A percentile compares a stretch with the other conserved stretches of the same genome.
Evolutionary conservation across 768 basidiomycete genomes (phyloP).

Genomic region (Boletus bicolor): DNA sequence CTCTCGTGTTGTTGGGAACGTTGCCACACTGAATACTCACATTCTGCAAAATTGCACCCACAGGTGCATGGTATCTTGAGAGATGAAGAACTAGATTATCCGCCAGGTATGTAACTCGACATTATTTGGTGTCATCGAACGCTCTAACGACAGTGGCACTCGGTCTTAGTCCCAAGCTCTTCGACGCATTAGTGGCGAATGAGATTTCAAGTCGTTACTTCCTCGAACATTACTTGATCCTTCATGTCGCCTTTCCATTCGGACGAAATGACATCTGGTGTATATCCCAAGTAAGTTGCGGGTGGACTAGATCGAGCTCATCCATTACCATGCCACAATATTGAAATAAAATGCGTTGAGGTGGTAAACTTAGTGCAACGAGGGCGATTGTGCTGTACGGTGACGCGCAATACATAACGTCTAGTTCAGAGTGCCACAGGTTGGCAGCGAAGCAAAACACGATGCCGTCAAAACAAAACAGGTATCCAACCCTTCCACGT

Average conservation of each 20-base stretch:
- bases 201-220: background rate
- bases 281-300: background rate
- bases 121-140: background rate
- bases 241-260: background rate
- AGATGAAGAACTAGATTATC: conserved; percentile 13
- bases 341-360: too few relatives aligned
- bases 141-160: background rate
- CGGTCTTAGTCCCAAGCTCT: background rate
- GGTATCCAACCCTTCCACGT: too few relatives aligned
- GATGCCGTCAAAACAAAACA: too few relatives aligned
- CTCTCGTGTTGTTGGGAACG: background rate
- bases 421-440: too few relatives aligned
- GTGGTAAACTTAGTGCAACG: too few relatives aligned
- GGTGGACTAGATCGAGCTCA: background rate
- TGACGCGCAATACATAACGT: too few relatives aligned
- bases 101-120: conserved; percentile 4
- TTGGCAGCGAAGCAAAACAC: too few relatives aligned
- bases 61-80: conserved; percentile 18
- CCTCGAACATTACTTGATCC: background rate
- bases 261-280: background rate
- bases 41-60: too few relatives aligned
- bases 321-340: too few relatives aligned
- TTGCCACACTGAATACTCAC: background rate
- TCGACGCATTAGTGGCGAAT: background rate
- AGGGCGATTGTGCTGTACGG: too few relatives aligned